These are phyloP conservation scores for Mycotypha africana DNA, from an alignment of 371 early-diverging fungal species.

Conservation along the genomic window DNA sequence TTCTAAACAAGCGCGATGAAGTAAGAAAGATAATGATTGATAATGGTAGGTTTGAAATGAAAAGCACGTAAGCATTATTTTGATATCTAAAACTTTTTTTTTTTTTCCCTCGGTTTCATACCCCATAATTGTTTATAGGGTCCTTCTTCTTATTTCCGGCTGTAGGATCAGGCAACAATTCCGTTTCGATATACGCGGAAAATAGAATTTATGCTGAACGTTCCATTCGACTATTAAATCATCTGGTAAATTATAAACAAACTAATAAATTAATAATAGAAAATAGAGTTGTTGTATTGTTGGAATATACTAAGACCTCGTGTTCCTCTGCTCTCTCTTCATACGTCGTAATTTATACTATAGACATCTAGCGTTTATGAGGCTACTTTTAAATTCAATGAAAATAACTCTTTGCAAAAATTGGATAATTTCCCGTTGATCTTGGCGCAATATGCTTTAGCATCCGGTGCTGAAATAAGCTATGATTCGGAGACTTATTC, in stretches of 20 bases:
- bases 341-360: background rate
- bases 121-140: too few relatives aligned
- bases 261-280: too few relatives aligned
- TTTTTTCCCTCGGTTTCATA: too few relatives aligned
- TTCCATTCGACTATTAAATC: constrained; percentile 63
- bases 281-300: too few relatives aligned
- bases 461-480: constrained; percentile 53
- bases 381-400: constrained; percentile 50
- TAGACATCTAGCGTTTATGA: constrained; percentile 55
- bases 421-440: constrained; percentile 31
- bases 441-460: constrained; percentile 45
- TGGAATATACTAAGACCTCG: background rate
- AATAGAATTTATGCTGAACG: constrained; percentile 71
- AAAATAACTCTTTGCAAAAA: constrained; percentile 27
- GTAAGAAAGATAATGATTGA: constrained; percentile 70
- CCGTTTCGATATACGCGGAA: constrained; percentile 62
- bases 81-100: too few relatives aligned
- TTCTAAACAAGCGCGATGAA: constrained; percentile 56
- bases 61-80: too few relatives aligned
- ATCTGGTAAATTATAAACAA: constrained; percentile 4
- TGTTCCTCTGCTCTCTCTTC: background rate
- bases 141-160: constrained; percentile 9
- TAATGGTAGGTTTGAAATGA: constrained; percentile 67
- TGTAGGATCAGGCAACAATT: constrained; percentile 49
- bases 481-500: constrained; percentile 41